These are phyloP conservation scores for Potentilla sterilis DNA, from an alignment of 306 rosid species.

Conservation along the genomic window DNA sequence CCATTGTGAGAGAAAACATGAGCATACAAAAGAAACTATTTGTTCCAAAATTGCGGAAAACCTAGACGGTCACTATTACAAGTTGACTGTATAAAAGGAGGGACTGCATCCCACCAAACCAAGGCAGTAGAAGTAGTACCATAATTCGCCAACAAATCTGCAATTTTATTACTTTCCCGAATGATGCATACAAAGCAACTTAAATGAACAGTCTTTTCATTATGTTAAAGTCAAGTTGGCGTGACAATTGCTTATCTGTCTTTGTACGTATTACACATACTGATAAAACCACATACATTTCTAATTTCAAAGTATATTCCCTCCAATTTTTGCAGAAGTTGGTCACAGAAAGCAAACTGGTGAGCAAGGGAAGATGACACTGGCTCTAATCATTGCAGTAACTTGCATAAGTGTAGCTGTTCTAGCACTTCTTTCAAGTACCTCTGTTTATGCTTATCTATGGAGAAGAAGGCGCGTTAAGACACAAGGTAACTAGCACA, in stretches of 20 bases:
- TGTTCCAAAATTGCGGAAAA: too few species aligned
- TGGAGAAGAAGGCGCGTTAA: conserved; percentile 41
- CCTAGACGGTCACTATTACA: too few species aligned
- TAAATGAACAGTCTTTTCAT: background rate
- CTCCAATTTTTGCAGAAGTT: conserved; percentile 35
- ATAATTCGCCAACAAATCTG: too few species aligned
- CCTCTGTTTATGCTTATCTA: conserved; percentile 36
- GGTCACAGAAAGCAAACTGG: conserved; percentile 24
- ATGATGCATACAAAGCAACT: too few species aligned
- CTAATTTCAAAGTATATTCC: background rate
- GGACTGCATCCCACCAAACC: too few species aligned
- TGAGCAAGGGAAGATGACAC: conserved; percentile 28
- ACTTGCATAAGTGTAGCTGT: conserved; percentile 30
- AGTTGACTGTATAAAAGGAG: too few species aligned
- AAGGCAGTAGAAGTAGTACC: too few species aligned
- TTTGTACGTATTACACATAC: background rate
- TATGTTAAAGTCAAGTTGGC: background rate
- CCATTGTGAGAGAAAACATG: too few species aligned
- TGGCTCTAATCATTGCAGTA: conserved; percentile 42
- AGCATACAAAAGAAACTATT: too few species aligned
- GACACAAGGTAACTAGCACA: conserved; percentile 44
- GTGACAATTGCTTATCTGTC: background rate
- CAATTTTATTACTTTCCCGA: too few species aligned
- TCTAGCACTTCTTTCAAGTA: conserved; percentile 48
- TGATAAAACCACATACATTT: background rate